These are phyloP conservation scores for Evansstolkia leycettana DNA, from an alignment of 495 filamentous ascomycete genomes.

Conservation along the genomic window DNA sequence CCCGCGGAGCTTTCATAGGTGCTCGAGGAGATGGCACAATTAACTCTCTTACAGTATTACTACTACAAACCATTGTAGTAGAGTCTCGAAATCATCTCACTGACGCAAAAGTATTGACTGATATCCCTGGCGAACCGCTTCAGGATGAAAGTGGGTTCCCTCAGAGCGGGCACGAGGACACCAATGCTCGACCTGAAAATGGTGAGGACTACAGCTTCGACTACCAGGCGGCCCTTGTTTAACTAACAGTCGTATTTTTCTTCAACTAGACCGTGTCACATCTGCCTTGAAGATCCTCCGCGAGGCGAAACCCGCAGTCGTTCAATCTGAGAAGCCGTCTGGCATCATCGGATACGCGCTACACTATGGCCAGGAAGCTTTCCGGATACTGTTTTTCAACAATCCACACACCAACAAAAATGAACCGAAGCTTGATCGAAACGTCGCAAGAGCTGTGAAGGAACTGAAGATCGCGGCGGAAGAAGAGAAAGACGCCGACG, in stretches of 20 bases:
- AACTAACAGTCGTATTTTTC: background rate
- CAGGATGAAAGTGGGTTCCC: slow-evolving; percentile 7
- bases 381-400: slow-evolving; percentile 40
- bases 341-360: slow-evolving; percentile 33
- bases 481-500: slow-evolving; percentile 63
- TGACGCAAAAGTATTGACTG: slow-evolving; percentile 9
- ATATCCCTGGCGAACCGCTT: slow-evolving; percentile 8
- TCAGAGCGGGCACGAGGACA: slow-evolving; percentile 5
- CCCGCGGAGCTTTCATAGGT: too few relatives aligned
- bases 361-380: slow-evolving; percentile 35
- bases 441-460: slow-evolving; percentile 44
- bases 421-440: slow-evolving; percentile 17
- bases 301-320: slow-evolving; percentile 15
- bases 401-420: slow-evolving; percentile 19
- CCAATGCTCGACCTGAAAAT: slow-evolving; percentile 15
- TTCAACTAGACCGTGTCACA: slow-evolving; percentile 21
- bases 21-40: slow-evolving; percentile 3
- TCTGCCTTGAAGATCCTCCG: slow-evolving; percentile 23
- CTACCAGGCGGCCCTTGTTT: background rate
- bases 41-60: slow-evolving; percentile 20
- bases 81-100: slow-evolving; percentile 11
- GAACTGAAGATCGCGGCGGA: slow-evolving; percentile 65
- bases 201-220: slow-evolving; percentile 14
- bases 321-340: slow-evolving; percentile 22
- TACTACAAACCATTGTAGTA: slow-evolving; percentile 22